Evolutionary conservation across 1,284 basidiomycete species (phyloP), one percentile per base, ranked within the genome.

Genomic region (Bjerkandera adusta): DNA sequence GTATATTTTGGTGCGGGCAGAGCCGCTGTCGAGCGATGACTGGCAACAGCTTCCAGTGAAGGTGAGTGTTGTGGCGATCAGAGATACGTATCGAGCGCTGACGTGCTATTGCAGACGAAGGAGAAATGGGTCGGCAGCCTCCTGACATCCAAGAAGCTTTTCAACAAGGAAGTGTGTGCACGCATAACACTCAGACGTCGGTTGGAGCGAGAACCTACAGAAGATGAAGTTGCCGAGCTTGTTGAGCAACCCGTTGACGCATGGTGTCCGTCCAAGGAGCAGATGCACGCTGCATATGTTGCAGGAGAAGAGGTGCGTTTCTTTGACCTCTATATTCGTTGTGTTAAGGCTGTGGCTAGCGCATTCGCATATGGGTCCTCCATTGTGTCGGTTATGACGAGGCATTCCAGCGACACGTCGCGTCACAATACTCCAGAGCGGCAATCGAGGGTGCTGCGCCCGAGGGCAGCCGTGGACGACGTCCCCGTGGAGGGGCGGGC

Each of bases 311-410:
- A 55, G 51, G 58, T 61, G 13, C 15, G 47, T 44, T 3, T 12
- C 24, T 16, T 13, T 22, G 36, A n/a, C 20, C 6, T 15, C 20
- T 18, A 11, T 18, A 45, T n/a, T 12, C 21, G 13, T 12, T 6
- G 18, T 15, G n/a, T 13, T 41, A 18, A 38, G n/a, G 27, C n/a
- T 22, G 18, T 13, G 21, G 5, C 8, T 41, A 61, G 58, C 45
- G 18, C 1, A 52, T 61, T 26, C 43, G 44, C 18, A 43, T 58
- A 18, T 58, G 49, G 44, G 30, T 41, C 26, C 47, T 62, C 47
- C 47, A 50, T 26, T 61, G 60, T 36, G 54, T 61, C 12, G 58
- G 48, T 3, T 61, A 58, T 22, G 60, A 60, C 42, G 47, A 52
- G 15, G 45, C 22, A 3, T 55, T 61, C 34, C 53, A 58, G 21